Base-by-base conservation (phyloP, 345 rosid species). In the Syzygium jambos region DNA sequence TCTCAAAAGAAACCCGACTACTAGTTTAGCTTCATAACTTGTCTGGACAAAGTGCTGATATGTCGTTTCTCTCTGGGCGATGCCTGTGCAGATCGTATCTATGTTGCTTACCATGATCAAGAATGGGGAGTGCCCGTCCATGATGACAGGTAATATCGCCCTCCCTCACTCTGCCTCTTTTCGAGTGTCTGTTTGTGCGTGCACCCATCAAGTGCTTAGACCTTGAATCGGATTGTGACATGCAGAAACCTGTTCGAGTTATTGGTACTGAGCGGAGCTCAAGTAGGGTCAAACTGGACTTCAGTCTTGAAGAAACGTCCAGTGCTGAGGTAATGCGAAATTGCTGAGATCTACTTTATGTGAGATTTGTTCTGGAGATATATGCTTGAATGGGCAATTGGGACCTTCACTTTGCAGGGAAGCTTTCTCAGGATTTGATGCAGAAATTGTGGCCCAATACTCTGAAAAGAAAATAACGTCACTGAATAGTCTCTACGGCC, bases 91-190 rank as follows among this genome's bases (percentile, higher is more conserved):
- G 96, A 96, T 92, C 95, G 95, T 54, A 85, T 93, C 51, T 95
- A 93, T 87, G 94, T 95, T 25, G 94, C 94, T 88, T 96, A 94
- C 91, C 96, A 95, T 89, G 96, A 96, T 86, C 88, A 91, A 86
- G 98, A 95, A 93, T 95, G 98, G 97, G 98, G 98, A 85, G 95
- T 95, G 86, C 94, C 97, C 52, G 94, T 93, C 54, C 94, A 96
- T 85, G 94, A 95, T 90, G 98, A 96, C 87, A 93, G 87, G 97
- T 94, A 86, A 88, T 57, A 83, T 61, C 17, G 38, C 77, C 53
- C 21, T 52, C 52, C 85, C 78, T 23, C 2, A 52, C 56, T 85
- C 83, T 86, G 8, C 34, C 7, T 38, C 0, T 85, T 23, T 51
- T 65, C 7, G 27, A 59, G 13, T 41, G 78, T 27, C 51, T 46